These are phyloP conservation scores for Sugiyamaella lignohabitans DNA, from an alignment of 805 yeast genomes.

Conservation along the genomic window DNA sequence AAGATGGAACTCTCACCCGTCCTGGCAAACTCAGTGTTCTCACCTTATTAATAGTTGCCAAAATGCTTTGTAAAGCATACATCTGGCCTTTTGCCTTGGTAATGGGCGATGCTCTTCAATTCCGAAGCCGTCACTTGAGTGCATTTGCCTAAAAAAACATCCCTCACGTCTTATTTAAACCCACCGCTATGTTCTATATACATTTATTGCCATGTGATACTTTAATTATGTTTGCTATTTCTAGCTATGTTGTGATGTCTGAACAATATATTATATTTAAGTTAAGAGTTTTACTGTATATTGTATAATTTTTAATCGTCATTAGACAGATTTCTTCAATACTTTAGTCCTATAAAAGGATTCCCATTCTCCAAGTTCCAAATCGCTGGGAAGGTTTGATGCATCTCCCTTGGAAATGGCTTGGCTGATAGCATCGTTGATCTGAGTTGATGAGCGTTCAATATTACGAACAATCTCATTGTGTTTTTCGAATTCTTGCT, in stretches of 20 bases:
- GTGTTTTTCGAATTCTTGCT: slow-evolving; percentile 56
- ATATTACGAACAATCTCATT: slow-evolving; percentile 38
- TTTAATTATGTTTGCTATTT: too few species aligned
- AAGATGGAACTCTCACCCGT: slow-evolving; percentile 8
- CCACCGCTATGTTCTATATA: too few species aligned
- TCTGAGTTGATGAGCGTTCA: slow-evolving; percentile 31
- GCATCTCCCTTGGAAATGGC: slow-evolving; percentile 6
- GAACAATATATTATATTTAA: too few species aligned
- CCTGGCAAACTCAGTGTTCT: slow-evolving; percentile 16
- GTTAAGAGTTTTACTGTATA: too few species aligned
- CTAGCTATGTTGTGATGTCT: too few species aligned
- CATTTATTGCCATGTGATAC: too few species aligned
- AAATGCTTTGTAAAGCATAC: slow-evolving; percentile 19
- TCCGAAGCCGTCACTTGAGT: slow-evolving; percentile 16
- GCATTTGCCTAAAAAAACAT: too few species aligned
- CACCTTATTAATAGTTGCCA: slow-evolving; percentile 18
- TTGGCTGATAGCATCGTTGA: slow-evolving; percentile 14
- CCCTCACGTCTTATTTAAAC: too few species aligned
- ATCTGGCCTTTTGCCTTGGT: slow-evolving; percentile 25
- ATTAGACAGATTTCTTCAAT: too few species aligned
- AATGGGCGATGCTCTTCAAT: slow-evolving; percentile 22
- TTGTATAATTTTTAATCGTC: too few species aligned
- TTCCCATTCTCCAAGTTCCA: slow-evolving; percentile 14
- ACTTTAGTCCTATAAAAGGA: slow-evolving; percentile 2
- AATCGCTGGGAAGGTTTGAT: slow-evolving; percentile 11